Percentiles rank a stretch among this genome's conserved stretches.
Evolutionary conservation across 2,329 filamentous ascomycete genomes (phyloP).

Genomic region (Didymosphaeria variabile): DNA sequence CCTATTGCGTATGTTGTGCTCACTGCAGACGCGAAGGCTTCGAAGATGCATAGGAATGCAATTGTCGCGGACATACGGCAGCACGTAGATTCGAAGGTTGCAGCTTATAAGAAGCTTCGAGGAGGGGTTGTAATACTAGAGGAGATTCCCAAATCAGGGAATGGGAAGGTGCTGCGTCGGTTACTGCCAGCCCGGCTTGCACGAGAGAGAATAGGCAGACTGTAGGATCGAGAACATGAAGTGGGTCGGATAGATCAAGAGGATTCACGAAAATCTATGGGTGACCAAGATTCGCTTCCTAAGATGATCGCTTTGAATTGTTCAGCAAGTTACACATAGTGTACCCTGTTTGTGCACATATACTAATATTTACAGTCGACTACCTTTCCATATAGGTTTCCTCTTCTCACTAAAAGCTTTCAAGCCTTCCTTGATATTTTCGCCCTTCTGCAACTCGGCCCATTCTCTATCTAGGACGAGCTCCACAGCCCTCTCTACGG

Average conservation of each 20-base stretch:
- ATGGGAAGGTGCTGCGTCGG: constrained; percentile 43
- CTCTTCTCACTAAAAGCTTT: constrained; percentile 49
- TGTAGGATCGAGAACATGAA: neutral
- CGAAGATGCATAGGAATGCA: neutral
- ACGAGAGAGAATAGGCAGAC: constrained; percentile 11
- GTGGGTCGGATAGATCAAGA: no score
- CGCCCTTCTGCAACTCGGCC: constrained; percentile 58
- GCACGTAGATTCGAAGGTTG: constrained; percentile 39
- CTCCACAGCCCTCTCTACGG: constrained; percentile 30
- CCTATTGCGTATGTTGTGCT: constrained; percentile 42
- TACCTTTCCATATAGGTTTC: constrained; percentile 30
- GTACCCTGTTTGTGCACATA: neutral
- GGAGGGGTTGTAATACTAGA: constrained; percentile 36
- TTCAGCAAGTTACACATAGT: no score
- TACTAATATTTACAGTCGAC: constrained; percentile 21
- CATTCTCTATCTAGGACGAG: constrained; percentile 35
- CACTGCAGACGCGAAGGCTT: constrained; percentile 14
- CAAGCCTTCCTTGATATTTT: constrained; percentile 47
- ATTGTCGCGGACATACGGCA: constrained; percentile 27
- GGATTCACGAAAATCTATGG: no score
- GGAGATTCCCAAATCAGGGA: constrained; percentile 36
- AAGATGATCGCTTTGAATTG: no score
- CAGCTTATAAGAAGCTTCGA: constrained; percentile 42
- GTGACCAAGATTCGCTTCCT: no score
- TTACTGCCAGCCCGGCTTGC: constrained; percentile 27